Evolutionary conservation across 495 filamentous ascomycete species (phyloP).

Genomic region (Choiromyces venosus): DNA sequence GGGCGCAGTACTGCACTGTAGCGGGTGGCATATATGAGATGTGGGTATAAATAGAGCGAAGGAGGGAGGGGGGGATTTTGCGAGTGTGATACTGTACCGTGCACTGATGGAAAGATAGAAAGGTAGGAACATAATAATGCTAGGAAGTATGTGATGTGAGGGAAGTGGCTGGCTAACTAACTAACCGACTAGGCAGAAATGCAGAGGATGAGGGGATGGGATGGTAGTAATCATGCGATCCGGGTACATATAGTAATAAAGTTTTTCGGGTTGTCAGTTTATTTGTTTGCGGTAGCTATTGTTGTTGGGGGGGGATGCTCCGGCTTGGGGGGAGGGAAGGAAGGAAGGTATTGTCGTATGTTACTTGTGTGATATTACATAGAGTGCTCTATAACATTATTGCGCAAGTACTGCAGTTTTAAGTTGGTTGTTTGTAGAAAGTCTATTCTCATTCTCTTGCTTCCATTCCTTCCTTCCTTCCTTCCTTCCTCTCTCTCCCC

Average conservation of each 20-base stretch:
- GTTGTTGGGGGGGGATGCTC: not conserved
- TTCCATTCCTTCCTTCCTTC: not conserved
- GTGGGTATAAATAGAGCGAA: not conserved
- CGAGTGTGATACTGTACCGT: not conserved
- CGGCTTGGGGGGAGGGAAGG: too few relatives aligned
- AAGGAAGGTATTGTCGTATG: not conserved
- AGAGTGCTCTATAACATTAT: not conserved
- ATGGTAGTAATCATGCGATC: not conserved
- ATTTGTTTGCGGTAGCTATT: not conserved
- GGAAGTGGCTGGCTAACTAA: too few relatives aligned
- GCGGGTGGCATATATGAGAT: not conserved
- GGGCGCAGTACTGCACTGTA: not conserved
- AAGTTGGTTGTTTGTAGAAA: not conserved
- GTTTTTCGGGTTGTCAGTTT: not conserved
- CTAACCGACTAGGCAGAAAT: constrained; percentile 1
- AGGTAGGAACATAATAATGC: not conserved
- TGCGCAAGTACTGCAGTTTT: too few relatives aligned
- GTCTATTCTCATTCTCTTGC: not conserved
- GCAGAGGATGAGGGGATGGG: not conserved
- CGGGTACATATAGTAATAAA: not conserved
- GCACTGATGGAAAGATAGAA: not conserved
- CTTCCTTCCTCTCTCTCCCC: not conserved
- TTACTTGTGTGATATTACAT: not conserved
- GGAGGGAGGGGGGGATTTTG: not conserved
- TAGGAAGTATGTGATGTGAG: not conserved